A percentile compares a stretch with the other conserved stretches of the same genome.
phyloP scores from a whole-genome alignment of 2,329 filamentous ascomycete species.

The Ophiostoma sp. region DNA sequence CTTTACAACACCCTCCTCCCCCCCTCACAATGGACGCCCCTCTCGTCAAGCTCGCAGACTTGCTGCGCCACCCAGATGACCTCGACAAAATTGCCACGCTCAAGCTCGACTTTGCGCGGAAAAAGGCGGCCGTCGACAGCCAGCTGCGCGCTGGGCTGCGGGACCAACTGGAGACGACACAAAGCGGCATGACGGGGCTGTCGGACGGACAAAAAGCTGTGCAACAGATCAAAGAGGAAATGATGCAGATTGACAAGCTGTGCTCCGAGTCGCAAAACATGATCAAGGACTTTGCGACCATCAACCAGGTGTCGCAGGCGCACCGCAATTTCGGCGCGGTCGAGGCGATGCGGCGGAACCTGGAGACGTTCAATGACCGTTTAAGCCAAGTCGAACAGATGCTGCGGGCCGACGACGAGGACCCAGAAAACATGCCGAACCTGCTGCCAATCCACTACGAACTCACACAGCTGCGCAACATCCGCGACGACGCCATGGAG shows the following conservation, averaged over 20 bases:
- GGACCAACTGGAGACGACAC: conserved; percentile 91
- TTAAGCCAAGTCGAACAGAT: conserved; percentile 74
- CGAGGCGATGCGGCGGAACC: conserved; percentile 86
- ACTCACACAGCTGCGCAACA: conserved; percentile 86
- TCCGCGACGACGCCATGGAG: conserved; percentile 93
- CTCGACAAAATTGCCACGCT: conserved; percentile 91
- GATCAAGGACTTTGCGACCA: conserved; percentile 93
- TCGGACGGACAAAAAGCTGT: conserved; percentile 89
- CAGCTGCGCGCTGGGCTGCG: conserved; percentile 85
- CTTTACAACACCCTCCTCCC: background rate
- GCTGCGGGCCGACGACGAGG: conserved; percentile 78
- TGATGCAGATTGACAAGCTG: conserved; percentile 97
- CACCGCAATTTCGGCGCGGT: conserved; percentile 96
- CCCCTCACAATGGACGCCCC: conserved; percentile 60
- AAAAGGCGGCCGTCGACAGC: conserved; percentile 87
- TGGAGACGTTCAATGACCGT: conserved; percentile 82
- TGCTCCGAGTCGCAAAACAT: conserved; percentile 97
- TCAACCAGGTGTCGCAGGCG: conserved; percentile 88
- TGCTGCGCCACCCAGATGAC: conserved; percentile 93
- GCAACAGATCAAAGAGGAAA: conserved; percentile 92
- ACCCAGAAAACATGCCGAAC: conserved; percentile 89
- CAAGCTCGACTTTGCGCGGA: conserved; percentile 89
- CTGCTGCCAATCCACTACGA: conserved; percentile 87
- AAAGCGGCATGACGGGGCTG: conserved; percentile 86
- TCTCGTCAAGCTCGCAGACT: conserved; percentile 81